Percentiles rank a stretch among this genome's conserved stretches.
phyloP scores from a whole-genome alignment of 108 stramenopile species.

The Skeletonema grethae region DNA sequence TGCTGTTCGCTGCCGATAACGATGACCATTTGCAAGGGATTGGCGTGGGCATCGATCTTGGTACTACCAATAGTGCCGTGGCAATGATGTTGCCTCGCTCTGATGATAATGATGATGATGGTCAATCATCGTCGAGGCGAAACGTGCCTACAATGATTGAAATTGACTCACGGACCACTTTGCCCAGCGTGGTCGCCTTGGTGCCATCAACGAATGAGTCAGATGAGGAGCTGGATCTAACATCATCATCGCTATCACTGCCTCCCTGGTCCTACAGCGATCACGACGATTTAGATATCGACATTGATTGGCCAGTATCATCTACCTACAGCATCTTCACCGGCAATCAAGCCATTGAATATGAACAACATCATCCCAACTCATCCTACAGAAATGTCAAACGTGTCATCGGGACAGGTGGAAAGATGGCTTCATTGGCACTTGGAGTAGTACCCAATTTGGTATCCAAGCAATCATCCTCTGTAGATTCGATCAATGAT shows the following conservation, averaged over 20 bases:
- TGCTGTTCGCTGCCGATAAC: background rate
- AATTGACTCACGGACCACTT: conserved; percentile 63
- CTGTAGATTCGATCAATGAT: background rate
- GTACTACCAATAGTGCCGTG: conserved; percentile 91
- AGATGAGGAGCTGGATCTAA: background rate
- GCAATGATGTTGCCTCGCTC: conserved; percentile 69
- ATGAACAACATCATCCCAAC: conserved; percentile 43
- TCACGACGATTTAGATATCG: background rate
- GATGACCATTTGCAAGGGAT: conserved; percentile 57
- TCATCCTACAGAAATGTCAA: conserved; percentile 82
- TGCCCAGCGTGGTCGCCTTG: conserved; percentile 73
- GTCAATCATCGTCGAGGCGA: background rate
- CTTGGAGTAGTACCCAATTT: conserved; percentile 74
- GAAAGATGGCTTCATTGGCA: conserved; percentile 45
- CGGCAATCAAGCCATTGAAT: conserved; percentile 54
- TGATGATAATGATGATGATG: conserved; percentile 24
- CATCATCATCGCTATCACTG: background rate
- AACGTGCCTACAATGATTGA: conserved; percentile 52
- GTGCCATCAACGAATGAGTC: background rate
- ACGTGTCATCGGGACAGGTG: conserved; percentile 80
- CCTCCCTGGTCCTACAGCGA: conserved; percentile 6
- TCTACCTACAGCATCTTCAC: conserved; percentile 33
- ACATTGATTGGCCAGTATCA: background rate
- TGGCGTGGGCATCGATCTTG: conserved; percentile 91
- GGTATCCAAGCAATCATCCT: conserved; percentile 7